Evolutionary conservation across 352 stramenopile genomes (phyloP), one percentile per base, ranked within the genome.

Genomic region (Globisporangium yorkense): DNA sequence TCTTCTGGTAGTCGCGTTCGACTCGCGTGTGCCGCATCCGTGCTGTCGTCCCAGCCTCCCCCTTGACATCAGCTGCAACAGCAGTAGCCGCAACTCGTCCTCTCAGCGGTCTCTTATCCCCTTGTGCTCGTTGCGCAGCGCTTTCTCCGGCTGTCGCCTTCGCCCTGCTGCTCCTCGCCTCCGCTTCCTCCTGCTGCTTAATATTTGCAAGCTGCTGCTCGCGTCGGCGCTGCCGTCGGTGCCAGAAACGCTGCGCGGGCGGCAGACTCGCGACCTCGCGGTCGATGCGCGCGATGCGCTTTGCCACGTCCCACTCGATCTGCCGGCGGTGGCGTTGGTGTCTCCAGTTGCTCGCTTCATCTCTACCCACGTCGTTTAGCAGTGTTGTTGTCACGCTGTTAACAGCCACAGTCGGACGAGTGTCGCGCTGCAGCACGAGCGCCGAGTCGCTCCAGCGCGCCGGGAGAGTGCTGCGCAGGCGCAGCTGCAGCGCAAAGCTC

Each of bases 241-340:
- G 74, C 80, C 77, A 90, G 41, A 79, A 88, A 7, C 80, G 68
- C 40, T 87, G 68, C 2, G 56, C 56, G 27, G 62, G 71, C 5
- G 78, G 73, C 57, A 80, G 66, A 35, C 66, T 67, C 52, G 67
- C 67, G 65, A 89, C 61, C 52, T 89, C 78, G 13, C 77, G 65
- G 21, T 89, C 78, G 18, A 91, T 75, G 5, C 81, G 77, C 2
- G 81, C 81, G 46, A 89, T 89, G 6, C 81, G 72, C 57, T 75
- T 74, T 45, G 81, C 63, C 29, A 91, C 77, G 65, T 91, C 81
- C 81, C 78, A 91, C 52, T 88, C 76, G 52, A 91, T 44, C 18
- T 73, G 68, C 0, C 71, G 59, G 37, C 68, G 75, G 55, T 72
- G 70, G 4, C 70, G 60, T 56, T 66, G 68, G 37, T 20, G 56